Evolutionary conservation across 345 rosid genomes (phyloP).

Genomic region (Aquilaria malaccensis): DNA sequence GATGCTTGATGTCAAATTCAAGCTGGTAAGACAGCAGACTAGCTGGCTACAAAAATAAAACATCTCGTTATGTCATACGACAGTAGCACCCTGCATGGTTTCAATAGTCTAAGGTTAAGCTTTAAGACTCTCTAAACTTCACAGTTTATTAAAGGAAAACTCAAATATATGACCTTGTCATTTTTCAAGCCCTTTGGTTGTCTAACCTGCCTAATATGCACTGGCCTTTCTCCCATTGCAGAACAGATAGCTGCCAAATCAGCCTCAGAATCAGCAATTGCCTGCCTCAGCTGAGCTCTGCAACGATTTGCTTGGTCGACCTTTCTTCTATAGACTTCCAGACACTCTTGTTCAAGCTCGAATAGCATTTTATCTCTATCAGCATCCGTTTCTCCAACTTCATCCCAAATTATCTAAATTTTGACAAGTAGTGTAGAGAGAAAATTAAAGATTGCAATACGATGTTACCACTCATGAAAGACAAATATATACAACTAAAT

Average conservation of each 20-base stretch:
- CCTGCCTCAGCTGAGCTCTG: slow-evolving; percentile 73
- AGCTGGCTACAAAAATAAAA: too few relatives aligned
- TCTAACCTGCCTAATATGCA: slow-evolving; percentile 74
- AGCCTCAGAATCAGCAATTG: slow-evolving; percentile 82
- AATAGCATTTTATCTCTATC: slow-evolving; percentile 78
- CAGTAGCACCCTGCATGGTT: too few relatives aligned
- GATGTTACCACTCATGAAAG: slow-evolving; percentile 2
- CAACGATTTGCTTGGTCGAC: slow-evolving; percentile 71
- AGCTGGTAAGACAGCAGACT: too few relatives aligned
- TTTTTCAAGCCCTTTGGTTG: too few relatives aligned
- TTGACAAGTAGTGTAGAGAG: neutral
- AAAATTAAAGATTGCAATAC: neutral
- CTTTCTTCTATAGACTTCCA: slow-evolving; percentile 81
- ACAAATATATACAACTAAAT: slow-evolving; percentile 1
- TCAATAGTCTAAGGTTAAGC: too few relatives aligned
- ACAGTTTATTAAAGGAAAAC: too few relatives aligned
- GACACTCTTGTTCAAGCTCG: slow-evolving; percentile 87
- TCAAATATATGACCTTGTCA: too few relatives aligned
- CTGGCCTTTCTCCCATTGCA: slow-evolving; percentile 82
- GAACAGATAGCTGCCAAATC: slow-evolving; percentile 76
- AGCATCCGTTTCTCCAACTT: slow-evolving; percentile 74
- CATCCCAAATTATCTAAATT: slow-evolving; percentile 77
- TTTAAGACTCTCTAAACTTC: too few relatives aligned
- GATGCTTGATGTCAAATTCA: too few relatives aligned
- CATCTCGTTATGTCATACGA: too few relatives aligned